Evolutionary conservation across 2,329 filamentous ascomycete genomes (phyloP).

Genomic region (Akanthomyces dipterigenus): DNA sequence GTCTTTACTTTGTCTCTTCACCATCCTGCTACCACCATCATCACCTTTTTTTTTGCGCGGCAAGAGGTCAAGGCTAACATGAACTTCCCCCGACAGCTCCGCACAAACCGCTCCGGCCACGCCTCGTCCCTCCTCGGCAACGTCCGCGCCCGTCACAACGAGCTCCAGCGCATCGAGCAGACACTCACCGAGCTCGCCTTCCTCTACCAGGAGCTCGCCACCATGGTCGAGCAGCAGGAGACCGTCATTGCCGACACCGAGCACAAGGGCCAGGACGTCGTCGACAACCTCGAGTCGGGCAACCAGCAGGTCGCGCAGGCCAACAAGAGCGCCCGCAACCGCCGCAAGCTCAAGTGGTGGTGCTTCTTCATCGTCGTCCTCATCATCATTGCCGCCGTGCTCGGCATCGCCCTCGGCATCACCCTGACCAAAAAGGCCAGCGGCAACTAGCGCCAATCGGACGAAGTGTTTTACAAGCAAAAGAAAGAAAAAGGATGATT

Average conservation of each 20-base stretch:
- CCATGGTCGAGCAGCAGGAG: constrained; percentile 68
- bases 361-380: constrained; percentile 56
- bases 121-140: constrained; percentile 68
- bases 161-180: constrained; percentile 73
- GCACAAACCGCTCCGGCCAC: constrained; percentile 66
- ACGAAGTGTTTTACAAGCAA: no score
- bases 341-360: constrained; percentile 77
- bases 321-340: constrained; percentile 58
- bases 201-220: constrained; percentile 69
- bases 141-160: constrained; percentile 75
- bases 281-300: constrained; percentile 59
- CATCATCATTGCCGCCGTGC: constrained; percentile 48
- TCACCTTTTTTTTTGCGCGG: not conserved
- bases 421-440: constrained; percentile 25
- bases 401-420: constrained; percentile 50
- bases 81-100: constrained; percentile 46
- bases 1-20: no score
- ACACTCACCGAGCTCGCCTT: constrained; percentile 63
- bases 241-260: constrained; percentile 55
- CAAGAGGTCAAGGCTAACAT: constrained; percentile 1
- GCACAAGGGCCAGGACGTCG: constrained; percentile 58
- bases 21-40: no score
- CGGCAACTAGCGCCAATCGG: not conserved
- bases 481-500: not conserved
- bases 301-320: constrained; percentile 64